Percentiles rank a stretch among this genome's conserved stretches.
phyloP scores from a whole-genome alignment of 331 rosid species.

The Saraca asoca region DNA sequence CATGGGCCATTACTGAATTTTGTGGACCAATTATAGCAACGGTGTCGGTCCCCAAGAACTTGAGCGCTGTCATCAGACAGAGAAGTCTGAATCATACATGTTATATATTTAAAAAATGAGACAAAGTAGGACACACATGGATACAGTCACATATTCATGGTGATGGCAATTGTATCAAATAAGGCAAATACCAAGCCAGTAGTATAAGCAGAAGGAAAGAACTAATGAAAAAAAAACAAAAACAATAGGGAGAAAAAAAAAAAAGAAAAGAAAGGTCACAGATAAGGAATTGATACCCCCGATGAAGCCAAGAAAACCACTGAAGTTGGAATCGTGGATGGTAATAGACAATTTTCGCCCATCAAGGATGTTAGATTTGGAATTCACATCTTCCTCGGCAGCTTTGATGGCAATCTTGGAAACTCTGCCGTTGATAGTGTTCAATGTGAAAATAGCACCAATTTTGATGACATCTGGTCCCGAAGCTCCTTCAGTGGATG shows the following conservation, averaged over 20 bases:
- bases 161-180: neutral
- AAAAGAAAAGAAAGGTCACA: neutral
- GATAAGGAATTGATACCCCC: constrained; percentile 47
- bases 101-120: neutral
- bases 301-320: constrained; percentile 62
- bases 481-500: constrained; percentile 20
- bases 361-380: constrained; percentile 58
- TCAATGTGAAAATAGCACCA: constrained; percentile 65
- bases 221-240: neutral
- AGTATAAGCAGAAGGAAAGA: neutral
- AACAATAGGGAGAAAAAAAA: neutral
- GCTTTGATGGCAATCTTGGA: constrained; percentile 67
- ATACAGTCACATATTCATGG: neutral
- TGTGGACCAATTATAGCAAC: constrained; percentile 83
- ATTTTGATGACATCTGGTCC: constrained; percentile 51
- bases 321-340: constrained; percentile 65
- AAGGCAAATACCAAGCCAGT: neutral
- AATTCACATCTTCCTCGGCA: constrained; percentile 74
- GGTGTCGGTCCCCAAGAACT: constrained; percentile 58
- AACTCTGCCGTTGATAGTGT: constrained; percentile 66
- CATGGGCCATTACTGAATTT: constrained; percentile 70
- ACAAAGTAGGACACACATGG: neutral
- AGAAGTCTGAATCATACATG: constrained; percentile 1
- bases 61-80: constrained; percentile 52
- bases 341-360: constrained; percentile 52